phyloP scores from a whole-genome alignment of 441 rosid species.

The Macaranga tanarius region DNA sequence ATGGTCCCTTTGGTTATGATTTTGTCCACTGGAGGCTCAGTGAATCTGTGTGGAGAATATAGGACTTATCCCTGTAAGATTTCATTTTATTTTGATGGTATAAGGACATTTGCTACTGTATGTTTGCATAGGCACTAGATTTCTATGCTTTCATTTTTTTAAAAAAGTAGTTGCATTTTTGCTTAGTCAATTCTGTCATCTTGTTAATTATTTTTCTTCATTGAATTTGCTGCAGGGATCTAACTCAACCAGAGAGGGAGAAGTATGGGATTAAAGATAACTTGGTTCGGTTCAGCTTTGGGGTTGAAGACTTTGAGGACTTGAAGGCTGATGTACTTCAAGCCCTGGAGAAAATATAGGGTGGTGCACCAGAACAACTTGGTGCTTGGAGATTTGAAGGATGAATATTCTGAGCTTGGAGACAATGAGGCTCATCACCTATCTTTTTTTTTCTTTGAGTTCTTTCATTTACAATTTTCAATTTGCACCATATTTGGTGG shows the following conservation, averaged over 20 bases:
- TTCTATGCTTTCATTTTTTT: no score
- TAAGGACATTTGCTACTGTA: no score
- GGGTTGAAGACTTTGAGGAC: conserved; percentile 86
- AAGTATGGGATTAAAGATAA: conserved; percentile 86
- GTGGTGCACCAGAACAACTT: not conserved
- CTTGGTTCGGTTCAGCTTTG: conserved; percentile 90
- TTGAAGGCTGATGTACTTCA: conserved; percentile 83
- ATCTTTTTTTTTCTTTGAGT: not conserved
- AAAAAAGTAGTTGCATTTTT: no score
- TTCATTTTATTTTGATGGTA: no score
- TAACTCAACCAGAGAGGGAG: conserved; percentile 59
- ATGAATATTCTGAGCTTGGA: conserved; percentile 27
- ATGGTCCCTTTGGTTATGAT: no score
- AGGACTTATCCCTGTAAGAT: no score
- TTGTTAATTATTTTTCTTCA: not conserved
- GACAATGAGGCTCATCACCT: conserved; percentile 25
- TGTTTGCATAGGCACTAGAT: no score
- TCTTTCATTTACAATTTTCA: not conserved
- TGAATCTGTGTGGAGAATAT: no score
- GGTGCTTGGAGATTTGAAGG: not conserved
- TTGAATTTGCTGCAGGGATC: conserved; percentile 61
- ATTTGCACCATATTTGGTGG: conserved; percentile 6
- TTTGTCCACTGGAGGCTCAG: no score
- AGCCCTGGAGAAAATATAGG: conserved; percentile 64
- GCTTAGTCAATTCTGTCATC: no score